Evolutionary conservation across 2,329 filamentous ascomycete species (phyloP).

Genomic region (Tolypocladium ovalisporum): DNA sequence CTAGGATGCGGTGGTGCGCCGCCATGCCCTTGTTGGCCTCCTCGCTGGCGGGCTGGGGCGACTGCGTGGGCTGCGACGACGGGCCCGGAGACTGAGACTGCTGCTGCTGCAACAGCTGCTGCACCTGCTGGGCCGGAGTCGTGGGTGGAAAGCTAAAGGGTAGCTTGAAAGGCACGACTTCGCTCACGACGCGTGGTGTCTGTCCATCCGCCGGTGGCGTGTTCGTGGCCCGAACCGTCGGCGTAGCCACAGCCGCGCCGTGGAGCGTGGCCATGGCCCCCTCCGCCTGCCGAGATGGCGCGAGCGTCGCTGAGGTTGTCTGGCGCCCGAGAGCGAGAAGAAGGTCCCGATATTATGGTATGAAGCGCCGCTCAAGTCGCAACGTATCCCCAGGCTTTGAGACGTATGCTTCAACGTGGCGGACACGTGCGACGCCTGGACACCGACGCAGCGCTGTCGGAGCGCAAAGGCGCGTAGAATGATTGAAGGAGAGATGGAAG

Average conservation of each 20-base stretch:
- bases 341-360: no score
- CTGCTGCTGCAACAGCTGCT: background rate
- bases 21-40: conserved; percentile 3
- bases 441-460: background rate
- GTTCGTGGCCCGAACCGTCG: background rate
- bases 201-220: background rate
- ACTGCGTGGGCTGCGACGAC: background rate
- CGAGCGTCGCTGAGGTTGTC: background rate
- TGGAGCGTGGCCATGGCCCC: background rate
- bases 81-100: background rate
- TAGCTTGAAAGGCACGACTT: conserved; percentile 5
- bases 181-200: conserved; percentile 11
- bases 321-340: background rate
- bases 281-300: background rate
- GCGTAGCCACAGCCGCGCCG: background rate
- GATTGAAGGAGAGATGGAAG: background rate
- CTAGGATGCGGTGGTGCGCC: conserved; percentile 12
- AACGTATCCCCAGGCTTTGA: background rate
- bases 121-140: background rate
- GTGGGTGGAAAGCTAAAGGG: background rate
- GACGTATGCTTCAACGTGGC: background rate
- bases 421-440: background rate
- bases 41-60: background rate
- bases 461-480: no score
- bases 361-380: background rate